A percentile compares a stretch with the other conserved stretches of the same genome.
These are phyloP conservation scores for Anisodus acutangulus DNA, from an alignment of 257 asterid species.

Conservation along the genomic window DNA sequence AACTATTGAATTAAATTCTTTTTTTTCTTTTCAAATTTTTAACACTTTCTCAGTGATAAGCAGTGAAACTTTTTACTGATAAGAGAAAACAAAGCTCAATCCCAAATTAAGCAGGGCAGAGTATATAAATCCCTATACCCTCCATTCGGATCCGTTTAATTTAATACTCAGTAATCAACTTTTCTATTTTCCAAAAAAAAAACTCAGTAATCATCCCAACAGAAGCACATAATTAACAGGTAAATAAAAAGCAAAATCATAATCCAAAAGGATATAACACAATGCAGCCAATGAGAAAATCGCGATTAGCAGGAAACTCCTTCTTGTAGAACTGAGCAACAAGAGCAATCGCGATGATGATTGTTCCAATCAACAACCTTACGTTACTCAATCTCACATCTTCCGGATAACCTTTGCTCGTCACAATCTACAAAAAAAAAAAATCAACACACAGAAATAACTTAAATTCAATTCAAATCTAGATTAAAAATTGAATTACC, in stretches of 20 bases:
- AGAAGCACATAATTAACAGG: not conserved
- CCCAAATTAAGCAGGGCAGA: not conserved
- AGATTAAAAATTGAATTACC: constrained; percentile 43
- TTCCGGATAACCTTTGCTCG: constrained; percentile 79
- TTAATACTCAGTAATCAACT: not conserved
- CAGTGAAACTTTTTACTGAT: not conserved
- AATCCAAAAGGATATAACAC: constrained; percentile 76
- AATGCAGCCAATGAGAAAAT: constrained; percentile 86
- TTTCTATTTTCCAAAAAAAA: too few relatives aligned
- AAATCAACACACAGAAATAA: not conserved
- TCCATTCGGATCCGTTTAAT: not conserved
- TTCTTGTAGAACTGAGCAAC: constrained; percentile 94
- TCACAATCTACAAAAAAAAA: constrained; percentile 64
- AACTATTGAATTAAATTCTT: not conserved
- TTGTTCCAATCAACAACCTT: constrained; percentile 68
- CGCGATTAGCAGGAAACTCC: constrained; percentile 83
- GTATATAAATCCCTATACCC: not conserved
- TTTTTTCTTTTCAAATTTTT: not conserved
- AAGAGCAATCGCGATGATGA: constrained; percentile 73
- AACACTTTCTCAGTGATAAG: not conserved
- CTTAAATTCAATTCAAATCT: not conserved
- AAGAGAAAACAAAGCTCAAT: not conserved
- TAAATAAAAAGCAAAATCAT: constrained; percentile 16
- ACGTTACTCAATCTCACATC: constrained; percentile 86
- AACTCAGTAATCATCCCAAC: constrained; percentile 6